Evolutionary conservation across 1,284 basidiomycete genomes (phyloP).

Genomic region (Ganoderma resinaceum): DNA sequence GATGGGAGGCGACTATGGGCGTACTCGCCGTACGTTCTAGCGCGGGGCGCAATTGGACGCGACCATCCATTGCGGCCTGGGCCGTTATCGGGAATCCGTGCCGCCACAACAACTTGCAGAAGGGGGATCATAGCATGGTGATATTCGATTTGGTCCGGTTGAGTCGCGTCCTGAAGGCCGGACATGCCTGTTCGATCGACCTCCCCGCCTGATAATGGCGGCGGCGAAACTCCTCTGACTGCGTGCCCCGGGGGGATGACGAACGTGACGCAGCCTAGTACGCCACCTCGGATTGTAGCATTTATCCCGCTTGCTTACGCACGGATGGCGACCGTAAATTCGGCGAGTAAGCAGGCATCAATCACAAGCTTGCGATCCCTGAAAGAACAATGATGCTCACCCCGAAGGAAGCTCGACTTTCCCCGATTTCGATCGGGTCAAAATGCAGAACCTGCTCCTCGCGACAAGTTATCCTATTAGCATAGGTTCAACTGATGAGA

Average conservation of each 20-base stretch:
- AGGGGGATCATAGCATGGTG: background rate
- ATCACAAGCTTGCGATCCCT: conserved; percentile 6
- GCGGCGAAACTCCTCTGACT: background rate
- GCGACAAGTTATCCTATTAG: background rate
- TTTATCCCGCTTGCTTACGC: background rate
- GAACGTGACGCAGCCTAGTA: background rate
- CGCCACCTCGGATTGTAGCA: background rate
- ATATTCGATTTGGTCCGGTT: background rate
- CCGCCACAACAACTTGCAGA: conserved; percentile 6
- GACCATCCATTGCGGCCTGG: background rate
- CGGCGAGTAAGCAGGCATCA: background rate
- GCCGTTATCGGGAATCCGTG: conserved; percentile 1
- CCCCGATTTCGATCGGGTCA: conserved; percentile 17
- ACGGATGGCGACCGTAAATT: background rate
- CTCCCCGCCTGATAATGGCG: background rate
- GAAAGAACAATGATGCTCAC: background rate
- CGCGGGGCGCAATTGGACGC: conserved; percentile 4
- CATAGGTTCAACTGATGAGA: background rate
- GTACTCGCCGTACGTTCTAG: background rate
- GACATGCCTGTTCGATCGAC: background rate
- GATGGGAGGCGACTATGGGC: background rate
- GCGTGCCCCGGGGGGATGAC: background rate
- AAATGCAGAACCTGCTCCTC: background rate
- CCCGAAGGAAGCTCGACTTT: background rate
- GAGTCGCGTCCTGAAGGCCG: background rate